Base-by-base conservation (phyloP, 2,329 filamentous ascomycete species). In the Dactylellina parvicollis region DNA sequence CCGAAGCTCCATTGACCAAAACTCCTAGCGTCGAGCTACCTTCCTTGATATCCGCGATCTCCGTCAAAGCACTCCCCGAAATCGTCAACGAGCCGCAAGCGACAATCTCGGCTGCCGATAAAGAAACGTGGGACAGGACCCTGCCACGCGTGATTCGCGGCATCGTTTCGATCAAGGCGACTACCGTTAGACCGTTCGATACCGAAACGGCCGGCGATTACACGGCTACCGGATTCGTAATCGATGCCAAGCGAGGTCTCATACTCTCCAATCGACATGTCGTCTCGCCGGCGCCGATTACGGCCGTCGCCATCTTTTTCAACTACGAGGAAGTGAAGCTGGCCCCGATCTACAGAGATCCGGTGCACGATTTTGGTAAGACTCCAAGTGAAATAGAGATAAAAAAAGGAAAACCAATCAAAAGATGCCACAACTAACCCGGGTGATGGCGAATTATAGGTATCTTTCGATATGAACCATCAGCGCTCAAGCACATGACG, bases 301-400 rank as follows among this genome's bases (percentile, higher is more conserved):
- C 77, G 18, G 77, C 76, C n/a, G 77, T 78, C 10, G 77, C 77
- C 2, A 76, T 78, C 18, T 78, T 78, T 40, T 76, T 78, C 50
- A 78, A 78, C 47, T 78, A 78, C 44, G 77, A 78, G 28, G 77
- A 78, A 50, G 76, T 78, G 18, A 77, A 77, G 22, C 76, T 77
- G 28, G 74, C 76, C 36, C 77, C 77, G 4, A 77, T 78, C 30
- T 78, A 78, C 49, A 75, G 77, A 49, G 77, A 78, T 59, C 77
- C 77, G 1, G 75, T 78, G n/a, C 77, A 78, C 44, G 77, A 78
- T 60, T 78, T 78, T 30, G 77, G 77, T 73, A 66, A 61, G 67
- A 28, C 24, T 46, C 14, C 18, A 14, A 9, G 16, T 5, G 24
- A 47, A 20, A 20, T n/a, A 20, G 32, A 52, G 18, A 36, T 32